Evolutionary conservation across 2,329 filamentous ascomycete species (phyloP).

Genomic region (Fusarium sp.): DNA sequence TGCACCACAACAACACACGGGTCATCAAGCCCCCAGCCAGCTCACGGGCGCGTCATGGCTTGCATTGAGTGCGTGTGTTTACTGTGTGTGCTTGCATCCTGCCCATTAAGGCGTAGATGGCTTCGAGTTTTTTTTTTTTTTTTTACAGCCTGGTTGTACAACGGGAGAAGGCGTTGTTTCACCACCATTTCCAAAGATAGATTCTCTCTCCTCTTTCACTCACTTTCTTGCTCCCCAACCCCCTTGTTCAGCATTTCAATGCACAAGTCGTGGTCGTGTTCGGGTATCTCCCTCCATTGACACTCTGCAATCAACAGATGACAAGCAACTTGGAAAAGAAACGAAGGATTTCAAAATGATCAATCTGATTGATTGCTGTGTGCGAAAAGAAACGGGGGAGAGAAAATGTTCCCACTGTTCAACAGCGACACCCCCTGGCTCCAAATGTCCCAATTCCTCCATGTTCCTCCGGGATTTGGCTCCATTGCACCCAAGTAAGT

Average conservation of each 20-base stretch:
- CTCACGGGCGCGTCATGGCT: constrained; percentile 11
- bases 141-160: not conserved
- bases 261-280: constrained; percentile 8
- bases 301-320: not conserved
- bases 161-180: constrained; percentile 13
- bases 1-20: not conserved
- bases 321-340: not conserved
- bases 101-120: not conserved
- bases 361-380: not conserved
- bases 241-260: constrained; percentile 8
- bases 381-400: not conserved
- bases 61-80: constrained; percentile 13
- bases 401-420: not conserved
- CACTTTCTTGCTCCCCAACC: not conserved
- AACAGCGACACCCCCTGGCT: constrained; percentile 9
- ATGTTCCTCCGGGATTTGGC: constrained; percentile 17
- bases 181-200: constrained; percentile 33
- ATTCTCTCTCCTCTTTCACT: not conserved
- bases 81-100: not conserved
- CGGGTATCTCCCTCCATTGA: not conserved
- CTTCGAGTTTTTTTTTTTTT: not conserved
- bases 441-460: constrained; percentile 1
- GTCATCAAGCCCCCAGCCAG: constrained; percentile 4
- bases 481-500: not conserved
- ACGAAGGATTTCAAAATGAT: not conserved